A percentile compares a stretch with the other conserved stretches of the same genome.
These are phyloP conservation scores for Microbotryum intermedium DNA, from an alignment of 1,284 basidiomycete species.

Conservation along the genomic window DNA sequence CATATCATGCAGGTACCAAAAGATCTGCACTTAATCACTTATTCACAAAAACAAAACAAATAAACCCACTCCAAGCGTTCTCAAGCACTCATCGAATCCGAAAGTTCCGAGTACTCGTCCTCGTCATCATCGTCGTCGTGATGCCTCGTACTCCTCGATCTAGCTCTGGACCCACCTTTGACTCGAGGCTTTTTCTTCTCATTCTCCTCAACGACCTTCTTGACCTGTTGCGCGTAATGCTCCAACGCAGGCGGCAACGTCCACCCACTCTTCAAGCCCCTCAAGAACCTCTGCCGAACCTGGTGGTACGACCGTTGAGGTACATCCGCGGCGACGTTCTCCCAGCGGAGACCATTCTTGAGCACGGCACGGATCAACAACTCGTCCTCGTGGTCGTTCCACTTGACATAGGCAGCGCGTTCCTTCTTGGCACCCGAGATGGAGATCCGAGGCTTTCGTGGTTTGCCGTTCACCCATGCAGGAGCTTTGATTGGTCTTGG, in stretches of 20 bases:
- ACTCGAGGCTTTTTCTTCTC: slow-evolving; percentile 6
- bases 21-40: too few relatives aligned
- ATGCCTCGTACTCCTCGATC: neutral
- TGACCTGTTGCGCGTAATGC: slow-evolving; percentile 16
- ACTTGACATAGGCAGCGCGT: slow-evolving; percentile 27
- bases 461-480: neutral
- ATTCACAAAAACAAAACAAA: too few relatives aligned
- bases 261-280: slow-evolving; percentile 10
- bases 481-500: neutral
- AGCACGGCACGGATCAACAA: slow-evolving; percentile 27
- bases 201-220: slow-evolving; percentile 15
- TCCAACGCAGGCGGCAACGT: slow-evolving; percentile 17
- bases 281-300: slow-evolving; percentile 20
- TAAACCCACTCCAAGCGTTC: too few relatives aligned
- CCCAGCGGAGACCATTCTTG: slow-evolving; percentile 30
- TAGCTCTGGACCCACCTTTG: too few relatives aligned
- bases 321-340: slow-evolving; percentile 24
- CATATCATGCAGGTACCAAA: too few relatives aligned
- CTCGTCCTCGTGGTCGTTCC: slow-evolving; percentile 30
- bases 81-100: neutral
- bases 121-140: neutral
- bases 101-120: neutral
- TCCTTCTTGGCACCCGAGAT: slow-evolving; percentile 7
- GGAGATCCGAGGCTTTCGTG: neutral
- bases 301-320: slow-evolving; percentile 32